phyloP scores from a whole-genome alignment of 208 protist genomes.

The Crithidia bombi region DNA sequence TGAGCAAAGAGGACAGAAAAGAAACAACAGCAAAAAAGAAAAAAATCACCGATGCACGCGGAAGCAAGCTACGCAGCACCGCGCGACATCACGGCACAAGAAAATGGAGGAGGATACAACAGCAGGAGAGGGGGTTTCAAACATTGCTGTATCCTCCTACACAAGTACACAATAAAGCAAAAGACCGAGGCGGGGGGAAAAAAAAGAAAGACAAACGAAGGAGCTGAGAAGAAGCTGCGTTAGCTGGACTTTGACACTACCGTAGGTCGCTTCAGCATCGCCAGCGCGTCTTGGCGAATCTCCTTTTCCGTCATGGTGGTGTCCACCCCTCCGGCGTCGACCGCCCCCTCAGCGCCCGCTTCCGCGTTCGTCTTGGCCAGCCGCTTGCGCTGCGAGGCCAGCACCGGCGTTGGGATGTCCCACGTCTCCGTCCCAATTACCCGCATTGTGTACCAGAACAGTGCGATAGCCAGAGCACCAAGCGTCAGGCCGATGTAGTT shows the following conservation, averaged over 20 bases:
- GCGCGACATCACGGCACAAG: background rate
- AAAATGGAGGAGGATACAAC: too few species aligned
- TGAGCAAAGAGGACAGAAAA: constrained; percentile 9
- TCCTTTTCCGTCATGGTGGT: constrained; percentile 33
- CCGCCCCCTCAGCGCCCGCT: constrained; percentile 6
- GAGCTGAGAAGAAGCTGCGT: background rate
- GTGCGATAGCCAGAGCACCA: constrained; percentile 48
- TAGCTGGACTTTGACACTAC: constrained; percentile 55
- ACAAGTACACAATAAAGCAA: background rate
- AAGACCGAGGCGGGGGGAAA: too few species aligned
- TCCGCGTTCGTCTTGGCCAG: constrained; percentile 21
- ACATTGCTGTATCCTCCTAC: too few species aligned
- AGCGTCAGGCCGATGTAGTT: constrained; percentile 82
- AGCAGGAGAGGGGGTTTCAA: too few species aligned
- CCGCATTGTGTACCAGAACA: constrained; percentile 88
- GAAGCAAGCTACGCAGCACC: too few species aligned
- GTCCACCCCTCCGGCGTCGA: constrained; percentile 9
- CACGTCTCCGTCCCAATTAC: constrained; percentile 84
- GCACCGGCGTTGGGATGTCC: constrained; percentile 85
- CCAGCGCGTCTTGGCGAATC: constrained; percentile 61
- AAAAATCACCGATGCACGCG: too few species aligned
- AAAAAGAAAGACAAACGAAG: background rate
- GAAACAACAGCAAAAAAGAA: constrained; percentile 1
- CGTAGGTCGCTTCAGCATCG: constrained; percentile 78
- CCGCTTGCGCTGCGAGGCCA: constrained; percentile 76